A percentile compares a stretch with the other conserved stretches of the same genome.
Evolutionary conservation across 2,329 filamentous ascomycete species (phyloP).

Genomic region (Chaetomium strumarium): DNA sequence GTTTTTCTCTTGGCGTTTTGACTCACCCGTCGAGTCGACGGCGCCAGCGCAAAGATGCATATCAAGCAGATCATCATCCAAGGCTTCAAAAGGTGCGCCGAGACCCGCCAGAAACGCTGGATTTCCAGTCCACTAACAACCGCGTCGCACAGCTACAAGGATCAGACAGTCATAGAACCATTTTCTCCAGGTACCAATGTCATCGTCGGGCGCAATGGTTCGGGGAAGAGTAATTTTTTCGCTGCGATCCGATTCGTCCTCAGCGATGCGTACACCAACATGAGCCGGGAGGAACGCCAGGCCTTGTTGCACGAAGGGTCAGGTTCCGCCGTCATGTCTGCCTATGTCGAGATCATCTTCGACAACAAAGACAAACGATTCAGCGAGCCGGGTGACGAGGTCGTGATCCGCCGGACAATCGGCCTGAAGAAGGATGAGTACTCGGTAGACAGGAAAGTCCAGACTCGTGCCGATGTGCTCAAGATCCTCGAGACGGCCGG

Average conservation of each 20-base stretch:
- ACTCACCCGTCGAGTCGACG: slow-evolving; percentile 26
- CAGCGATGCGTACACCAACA: slow-evolving; percentile 93
- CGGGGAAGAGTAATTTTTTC: slow-evolving; percentile 99
- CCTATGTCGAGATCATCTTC: slow-evolving; percentile 99
- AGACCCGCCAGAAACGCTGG: neutral
- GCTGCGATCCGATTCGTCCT: slow-evolving; percentile 97
- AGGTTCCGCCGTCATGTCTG: slow-evolving; percentile 95
- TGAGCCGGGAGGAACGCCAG: slow-evolving; percentile 93
- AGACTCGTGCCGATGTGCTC: slow-evolving; percentile 89
- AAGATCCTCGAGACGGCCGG: slow-evolving; percentile 93
- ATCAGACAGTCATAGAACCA: slow-evolving; percentile 96
- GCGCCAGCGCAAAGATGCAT: slow-evolving; percentile 60
- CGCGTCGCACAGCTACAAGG: slow-evolving; percentile 75
- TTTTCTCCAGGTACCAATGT: slow-evolving; percentile 98
- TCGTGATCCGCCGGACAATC: slow-evolving; percentile 88
- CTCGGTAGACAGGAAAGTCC: slow-evolving; percentile 92
- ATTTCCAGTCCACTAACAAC: slow-evolving; percentile 3
- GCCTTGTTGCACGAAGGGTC: slow-evolving; percentile 96
- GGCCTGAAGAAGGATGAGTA: slow-evolving; percentile 98
- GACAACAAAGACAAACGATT: slow-evolving; percentile 97
- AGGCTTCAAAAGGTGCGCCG: slow-evolving; percentile 86
- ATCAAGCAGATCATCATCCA: slow-evolving; percentile 99
- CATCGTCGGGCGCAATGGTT: slow-evolving; percentile 97
- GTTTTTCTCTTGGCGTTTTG: neutral
- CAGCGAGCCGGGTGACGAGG: slow-evolving; percentile 83